phyloP scores from a whole-genome alignment of 306 rosid species.

The Astragalus membranaceus region DNA sequence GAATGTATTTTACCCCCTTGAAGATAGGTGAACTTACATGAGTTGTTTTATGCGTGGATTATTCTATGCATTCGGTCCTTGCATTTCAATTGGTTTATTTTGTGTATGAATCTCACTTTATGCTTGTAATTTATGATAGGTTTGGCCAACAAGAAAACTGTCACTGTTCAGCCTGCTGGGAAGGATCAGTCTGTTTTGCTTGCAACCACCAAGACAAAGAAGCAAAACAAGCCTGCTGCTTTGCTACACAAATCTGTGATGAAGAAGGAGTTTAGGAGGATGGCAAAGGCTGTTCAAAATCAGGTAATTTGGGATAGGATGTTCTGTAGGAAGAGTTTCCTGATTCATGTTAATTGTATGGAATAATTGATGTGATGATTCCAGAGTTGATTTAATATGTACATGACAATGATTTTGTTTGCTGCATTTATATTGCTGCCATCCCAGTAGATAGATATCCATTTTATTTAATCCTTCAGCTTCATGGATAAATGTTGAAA shows the following conservation, averaged over 20 bases:
- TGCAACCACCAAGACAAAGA: slow-evolving; percentile 86
- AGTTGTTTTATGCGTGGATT: neutral
- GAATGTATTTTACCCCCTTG: neutral
- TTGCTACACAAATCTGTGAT: slow-evolving; percentile 74
- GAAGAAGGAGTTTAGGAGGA: slow-evolving; percentile 77
- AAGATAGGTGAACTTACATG: neutral
- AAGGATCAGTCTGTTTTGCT: slow-evolving; percentile 71
- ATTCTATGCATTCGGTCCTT: neutral
- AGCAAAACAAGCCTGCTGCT: slow-evolving; percentile 76
- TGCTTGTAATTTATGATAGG: slow-evolving; percentile 33
- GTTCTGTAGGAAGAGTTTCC: neutral
- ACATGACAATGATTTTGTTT: neutral
- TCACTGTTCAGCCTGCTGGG: slow-evolving; percentile 64
- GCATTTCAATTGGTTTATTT: neutral
- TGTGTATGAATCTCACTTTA: neutral
- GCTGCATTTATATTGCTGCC: neutral
- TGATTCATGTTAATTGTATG: neutral
- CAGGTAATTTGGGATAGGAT: slow-evolving; percentile 42
- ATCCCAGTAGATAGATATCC: neutral
- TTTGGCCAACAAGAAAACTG: slow-evolving; percentile 92
- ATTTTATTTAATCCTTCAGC: neutral
- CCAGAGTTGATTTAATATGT: neutral
- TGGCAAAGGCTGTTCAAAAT: slow-evolving; percentile 69
- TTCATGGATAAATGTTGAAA: too few species aligned
- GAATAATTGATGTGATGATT: neutral